Percentiles rank a stretch among this genome's conserved stretches.
These are phyloP conservation scores for Glycine soja DNA, from an alignment of 306 rosid species.

Conservation along the genomic window DNA sequence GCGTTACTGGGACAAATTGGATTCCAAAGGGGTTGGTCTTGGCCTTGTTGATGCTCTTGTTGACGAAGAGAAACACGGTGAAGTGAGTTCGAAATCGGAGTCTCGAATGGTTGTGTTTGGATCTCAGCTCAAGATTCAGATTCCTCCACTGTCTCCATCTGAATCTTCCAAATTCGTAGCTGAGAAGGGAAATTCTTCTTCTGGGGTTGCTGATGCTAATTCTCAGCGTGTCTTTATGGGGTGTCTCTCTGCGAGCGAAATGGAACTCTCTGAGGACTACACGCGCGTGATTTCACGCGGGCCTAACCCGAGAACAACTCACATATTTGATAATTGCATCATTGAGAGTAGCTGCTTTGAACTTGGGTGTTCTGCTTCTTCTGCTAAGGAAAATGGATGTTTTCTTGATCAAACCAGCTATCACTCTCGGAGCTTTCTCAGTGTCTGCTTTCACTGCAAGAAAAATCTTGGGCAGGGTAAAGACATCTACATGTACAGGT, in stretches of 20 bases:
- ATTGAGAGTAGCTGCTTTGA: slow-evolving; percentile 67
- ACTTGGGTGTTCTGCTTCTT: slow-evolving; percentile 45
- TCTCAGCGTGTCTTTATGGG: slow-evolving; percentile 56
- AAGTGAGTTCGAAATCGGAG: slow-evolving; percentile 50
- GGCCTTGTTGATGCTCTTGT: slow-evolving; percentile 79
- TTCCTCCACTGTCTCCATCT: slow-evolving; percentile 54
- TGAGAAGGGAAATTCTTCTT: slow-evolving; percentile 46
- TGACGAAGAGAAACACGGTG: slow-evolving; percentile 53
- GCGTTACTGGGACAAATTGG: slow-evolving; percentile 66
- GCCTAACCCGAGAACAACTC: slow-evolving; percentile 82
- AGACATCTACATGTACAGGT: slow-evolving; percentile 98
- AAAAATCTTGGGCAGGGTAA: slow-evolving; percentile 73
- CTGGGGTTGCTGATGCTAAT: slow-evolving; percentile 31
- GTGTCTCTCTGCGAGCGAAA: slow-evolving; percentile 70
- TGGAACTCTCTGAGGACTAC: slow-evolving; percentile 89
- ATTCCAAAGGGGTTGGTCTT: slow-evolving; percentile 75
- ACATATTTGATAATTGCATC: slow-evolving; percentile 76
- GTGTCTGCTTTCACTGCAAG: slow-evolving; percentile 77
- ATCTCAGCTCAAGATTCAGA: slow-evolving; percentile 81
- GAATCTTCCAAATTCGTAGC: slow-evolving; percentile 51
- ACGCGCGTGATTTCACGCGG: slow-evolving; percentile 84
- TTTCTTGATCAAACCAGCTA: slow-evolving; percentile 42
- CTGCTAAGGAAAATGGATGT: slow-evolving; percentile 28
- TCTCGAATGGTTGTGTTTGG: slow-evolving; percentile 77
- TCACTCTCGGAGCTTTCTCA: slow-evolving; percentile 68